These are phyloP conservation scores for Jatropha curcas DNA, from an alignment of 345 rosid genomes.

Conservation along the genomic window DNA sequence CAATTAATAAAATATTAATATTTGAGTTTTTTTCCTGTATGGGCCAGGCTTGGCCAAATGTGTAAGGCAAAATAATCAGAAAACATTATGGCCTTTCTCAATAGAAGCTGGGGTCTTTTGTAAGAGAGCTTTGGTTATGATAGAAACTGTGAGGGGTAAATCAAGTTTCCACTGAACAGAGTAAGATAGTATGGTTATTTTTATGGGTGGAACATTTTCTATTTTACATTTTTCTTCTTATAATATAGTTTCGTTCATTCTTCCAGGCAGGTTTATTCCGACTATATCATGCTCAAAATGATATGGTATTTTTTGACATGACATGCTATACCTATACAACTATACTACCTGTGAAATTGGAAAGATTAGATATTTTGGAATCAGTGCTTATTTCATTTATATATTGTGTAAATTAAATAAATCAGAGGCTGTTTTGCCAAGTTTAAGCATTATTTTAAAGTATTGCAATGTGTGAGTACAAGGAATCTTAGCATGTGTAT, in stretches of 20 bases:
- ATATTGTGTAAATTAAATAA: neutral
- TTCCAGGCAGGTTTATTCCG: neutral
- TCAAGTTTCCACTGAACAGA: neutral
- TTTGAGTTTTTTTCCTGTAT: neutral
- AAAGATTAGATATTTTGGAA: neutral
- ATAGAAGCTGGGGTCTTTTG: neutral
- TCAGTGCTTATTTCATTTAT: neutral
- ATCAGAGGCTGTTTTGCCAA: neutral
- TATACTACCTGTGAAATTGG: neutral
- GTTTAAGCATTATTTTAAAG: neutral
- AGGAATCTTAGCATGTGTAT: neutral
- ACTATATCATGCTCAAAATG: neutral
- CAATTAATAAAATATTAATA: no score
- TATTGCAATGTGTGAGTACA: neutral
- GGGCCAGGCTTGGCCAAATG: neutral
- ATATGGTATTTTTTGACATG: neutral
- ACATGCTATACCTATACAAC: neutral
- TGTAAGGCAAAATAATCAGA: neutral
- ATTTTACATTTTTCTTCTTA: neutral
- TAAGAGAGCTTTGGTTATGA: neutral
- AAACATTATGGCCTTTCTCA: neutral
- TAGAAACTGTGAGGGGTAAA: neutral
- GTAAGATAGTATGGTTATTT: neutral
- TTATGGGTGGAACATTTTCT: neutral
- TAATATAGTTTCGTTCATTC: neutral